Base-by-base conservation (phyloP, 192 early-diverging fungal genomes). In the Rhizophlyctis rosea region DNA sequence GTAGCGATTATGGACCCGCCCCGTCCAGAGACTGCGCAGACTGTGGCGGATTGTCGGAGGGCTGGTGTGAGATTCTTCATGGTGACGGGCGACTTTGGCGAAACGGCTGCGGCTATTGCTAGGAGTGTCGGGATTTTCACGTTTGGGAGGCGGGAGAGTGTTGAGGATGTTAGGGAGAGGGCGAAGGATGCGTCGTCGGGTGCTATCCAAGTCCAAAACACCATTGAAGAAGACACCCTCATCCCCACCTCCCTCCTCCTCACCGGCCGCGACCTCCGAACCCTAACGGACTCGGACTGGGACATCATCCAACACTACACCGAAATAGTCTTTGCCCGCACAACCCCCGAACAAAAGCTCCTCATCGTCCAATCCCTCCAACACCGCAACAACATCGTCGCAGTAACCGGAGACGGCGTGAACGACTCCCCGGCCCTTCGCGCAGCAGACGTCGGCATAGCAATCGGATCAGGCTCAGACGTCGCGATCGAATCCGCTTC, bases 391-490 rank as follows among this genome's bases (percentile, higher is more conserved):
- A 76, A 89, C 53, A 76, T 86, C 25, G 91, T 96, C 7, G 92
- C 86, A 1, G 90, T 94, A n/a, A 93, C 91, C 27, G 94, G 94
- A 57, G 94, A 96, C 68, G 94, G 92, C 54, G 89, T 91, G 13
- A 95, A 95, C 67, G 94, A 96, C 60, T 82, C 91, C 48, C 91
- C 92, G 23, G 91, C 94, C n/a, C 80, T 97, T 51, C 91, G 88
- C 56, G 85, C 86, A n/a, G 91, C 94, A 11, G 81, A 93, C 64
- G 81, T 97, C 31, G 92, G 92, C 44, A 79, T 97, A 34, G 90
- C 94, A 50, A 89, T 97, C 80, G 93, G 87, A 13, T 71, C 76
- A 56, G 91, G 92, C 35, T 86, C 87, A 0, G 91, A 92, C 62
- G 78, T 75, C 7, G 80, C 80, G 7, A 79, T 63, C 48, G 76